Base-by-base conservation (phyloP, 2,329 filamentous ascomycete species). In the Mycocentrospora acerina region DNA sequence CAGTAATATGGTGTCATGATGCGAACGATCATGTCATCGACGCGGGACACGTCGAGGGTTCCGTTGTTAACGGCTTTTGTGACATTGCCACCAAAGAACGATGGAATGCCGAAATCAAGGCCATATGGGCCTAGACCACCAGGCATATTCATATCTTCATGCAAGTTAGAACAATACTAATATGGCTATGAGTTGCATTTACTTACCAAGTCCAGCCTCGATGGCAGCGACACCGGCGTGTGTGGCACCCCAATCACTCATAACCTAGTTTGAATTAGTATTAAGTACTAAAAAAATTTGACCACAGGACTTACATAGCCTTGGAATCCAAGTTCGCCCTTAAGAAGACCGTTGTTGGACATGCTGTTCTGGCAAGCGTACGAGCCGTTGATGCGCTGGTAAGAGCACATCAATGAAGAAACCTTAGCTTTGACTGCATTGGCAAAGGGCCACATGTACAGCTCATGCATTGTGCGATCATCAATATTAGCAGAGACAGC, bases 401-500 rank as follows among this genome's bases (percentile, higher is more conserved):
- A 72, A 1, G 65, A 66, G 53, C 82, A 85, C 82, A 86, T 86
- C 37, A 85, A 67, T 0, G 75, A 78, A 0, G 72, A 77, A 2
- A 73, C 75, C 4, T 79, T 79, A 4, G 80, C 80, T 24, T 67
- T 71, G 11, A 85, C 66, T 0, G 78, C 76, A 39, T 85, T 78
- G 52, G 80, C 75, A 40, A 85, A 86, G 0, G 82, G 82, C 76
- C 80, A 86, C 4, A 82, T 70, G 44, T 86, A 86, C 16, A 79
- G 69, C 59, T 85, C 82, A 50, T 85, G 81, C 37, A 85, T 71
- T 0, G 81, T 82, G 46, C 78, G 76, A 59, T 86, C 83, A 43
- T 85, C 77, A 4, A 85, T 69, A 50, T 85, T 85, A 24, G 81
- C 72, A 0, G 78, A 82, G 9, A 78, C 62, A 8, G 80, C 75